Percentiles rank a stretch among this genome's conserved stretches.
These are phyloP conservation scores for Penicillium samsonianum DNA, from an alignment of 495 filamentous ascomycete species.

Conservation along the genomic window DNA sequence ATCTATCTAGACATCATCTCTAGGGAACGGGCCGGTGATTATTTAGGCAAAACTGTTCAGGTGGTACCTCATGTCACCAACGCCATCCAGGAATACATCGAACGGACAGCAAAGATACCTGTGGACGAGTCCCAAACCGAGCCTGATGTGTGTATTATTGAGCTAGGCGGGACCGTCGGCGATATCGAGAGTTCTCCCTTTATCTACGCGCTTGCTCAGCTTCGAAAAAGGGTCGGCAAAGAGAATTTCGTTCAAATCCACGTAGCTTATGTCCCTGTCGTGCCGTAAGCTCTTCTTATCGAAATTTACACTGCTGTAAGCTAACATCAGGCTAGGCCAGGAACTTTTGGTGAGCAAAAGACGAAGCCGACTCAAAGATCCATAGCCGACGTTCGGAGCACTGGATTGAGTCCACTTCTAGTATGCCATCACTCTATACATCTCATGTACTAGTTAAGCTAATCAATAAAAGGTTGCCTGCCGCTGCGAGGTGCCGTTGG, in stretches of 20 bases:
- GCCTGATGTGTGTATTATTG: slow-evolving; percentile 85
- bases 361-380: slow-evolving; percentile 91
- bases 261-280: slow-evolving; percentile 76
- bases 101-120: slow-evolving; percentile 75
- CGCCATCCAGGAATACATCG: slow-evolving; percentile 84
- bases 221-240: slow-evolving; percentile 65
- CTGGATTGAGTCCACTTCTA: slow-evolving; percentile 81
- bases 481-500: slow-evolving; percentile 71
- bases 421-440: slow-evolving; percentile 30
- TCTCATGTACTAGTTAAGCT: background rate
- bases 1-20: slow-evolving; percentile 82
- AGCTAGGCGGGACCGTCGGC: slow-evolving; percentile 68
- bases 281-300: slow-evolving; percentile 26
- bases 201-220: slow-evolving; percentile 76
- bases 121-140: slow-evolving; percentile 77
- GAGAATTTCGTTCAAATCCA: slow-evolving; percentile 81
- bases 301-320: background rate
- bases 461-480: slow-evolving; percentile 65
- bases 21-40: slow-evolving; percentile 72
- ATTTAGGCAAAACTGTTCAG: slow-evolving; percentile 87
- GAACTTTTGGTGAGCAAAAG: slow-evolving; percentile 68
- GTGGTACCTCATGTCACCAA: slow-evolving; percentile 87
- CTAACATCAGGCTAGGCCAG: slow-evolving; percentile 18
- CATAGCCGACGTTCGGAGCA: slow-evolving; percentile 72
- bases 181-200: slow-evolving; percentile 89